Base-by-base conservation (phyloP, 495 filamentous ascomycete genomes). In the Schizothecium vesticola region DNA sequence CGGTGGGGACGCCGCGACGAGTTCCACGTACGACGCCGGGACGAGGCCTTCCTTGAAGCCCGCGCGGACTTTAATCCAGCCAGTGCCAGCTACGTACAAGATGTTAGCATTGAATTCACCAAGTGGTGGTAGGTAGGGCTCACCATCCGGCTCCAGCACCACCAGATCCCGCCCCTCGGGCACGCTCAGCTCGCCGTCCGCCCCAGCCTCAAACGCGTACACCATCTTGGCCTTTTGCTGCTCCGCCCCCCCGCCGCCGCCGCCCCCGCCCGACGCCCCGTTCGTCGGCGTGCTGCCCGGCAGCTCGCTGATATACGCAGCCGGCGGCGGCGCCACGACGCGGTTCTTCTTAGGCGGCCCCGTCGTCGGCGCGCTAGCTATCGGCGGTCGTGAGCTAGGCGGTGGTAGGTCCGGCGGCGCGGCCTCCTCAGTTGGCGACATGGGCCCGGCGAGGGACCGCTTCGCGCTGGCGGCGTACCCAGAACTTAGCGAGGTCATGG, bases 401-500 rank as follows among this genome's bases (percentile, higher is more conserved):
- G 28, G 73, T 66, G 65, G 76, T 64, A 76, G 76, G 26, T 82
- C 78, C 11, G 75, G 79, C 13, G 80, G 77, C 58, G 64, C 22
- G 16, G 80, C 28, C 21, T 85, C 82, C 61, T 82, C 76, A 0
- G 83, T 78, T 7, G 84, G 80, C 5, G 86, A 78, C 59, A 83
- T 84, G 6, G 82, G 77, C 1, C 83, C 87, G 0, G 90, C 89
- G 60, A 93, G 84, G 0, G 91, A 93, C 64, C 92, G 84, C 67
- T 90, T 85, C 8, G 90, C 90, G 71, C 89, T 93, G 36, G 90
- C 87, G 11, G 91, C 91, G 74, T 95, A 97, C 11, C 92, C 92
- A 0, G 95, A 97, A 76, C 91, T 94, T 26, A 96, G 80, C 24
- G 93, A 96, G 71, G 90, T 96, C 91, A 97, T 93, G 1, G 95